A percentile compares a stretch with the other conserved stretches of the same genome.
These are phyloP conservation scores for Porphyrellus cyaneotinctus DNA, from an alignment of 768 basidiomycete species.

Conservation along the genomic window DNA sequence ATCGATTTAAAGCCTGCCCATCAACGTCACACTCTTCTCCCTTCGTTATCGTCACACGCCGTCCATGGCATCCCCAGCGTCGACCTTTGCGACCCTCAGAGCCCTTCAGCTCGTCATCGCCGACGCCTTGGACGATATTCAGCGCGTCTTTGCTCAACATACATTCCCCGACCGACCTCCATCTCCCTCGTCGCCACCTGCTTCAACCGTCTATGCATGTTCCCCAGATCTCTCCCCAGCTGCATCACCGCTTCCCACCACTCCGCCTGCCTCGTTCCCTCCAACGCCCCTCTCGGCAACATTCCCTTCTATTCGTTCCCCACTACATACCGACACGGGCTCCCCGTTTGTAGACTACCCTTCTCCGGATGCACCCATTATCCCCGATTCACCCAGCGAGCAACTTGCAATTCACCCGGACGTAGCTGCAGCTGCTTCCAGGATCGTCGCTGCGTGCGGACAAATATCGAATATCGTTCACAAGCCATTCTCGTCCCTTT, in stretches of 20 bases:
- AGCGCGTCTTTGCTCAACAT: conserved; percentile 46
- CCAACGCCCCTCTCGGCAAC: conserved; percentile 30
- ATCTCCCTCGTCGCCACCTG: conserved; percentile 10
- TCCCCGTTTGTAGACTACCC: conserved; percentile 45
- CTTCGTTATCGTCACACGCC: conserved; percentile 10
- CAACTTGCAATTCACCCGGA: conserved; percentile 55
- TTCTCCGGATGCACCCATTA: conserved; percentile 47
- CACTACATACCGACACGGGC: not conserved
- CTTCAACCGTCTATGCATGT: conserved; percentile 14
- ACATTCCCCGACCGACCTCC: conserved; percentile 6
- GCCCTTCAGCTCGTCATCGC: conserved; percentile 64
- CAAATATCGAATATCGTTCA: conserved; percentile 65
- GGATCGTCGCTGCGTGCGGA: conserved; percentile 65
- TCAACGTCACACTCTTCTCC: conserved; percentile 3
- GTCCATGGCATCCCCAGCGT: conserved; percentile 32
- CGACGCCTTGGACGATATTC: conserved; percentile 65
- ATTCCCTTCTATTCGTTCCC: conserved; percentile 17
- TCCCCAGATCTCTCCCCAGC: conserved; percentile 35
- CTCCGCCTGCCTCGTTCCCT: conserved; percentile 25
- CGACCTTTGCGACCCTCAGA: conserved; percentile 61
- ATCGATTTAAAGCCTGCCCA: conserved; percentile 15
- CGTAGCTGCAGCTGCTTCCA: conserved; percentile 56
- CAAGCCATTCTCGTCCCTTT: conserved; percentile 64
- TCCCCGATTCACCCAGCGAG: conserved; percentile 47
- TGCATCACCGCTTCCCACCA: conserved; percentile 18